These are phyloP conservation scores for Pseudoperonospora humuli DNA, from an alignment of 352 stramenopile genomes.

Conservation along the genomic window DNA sequence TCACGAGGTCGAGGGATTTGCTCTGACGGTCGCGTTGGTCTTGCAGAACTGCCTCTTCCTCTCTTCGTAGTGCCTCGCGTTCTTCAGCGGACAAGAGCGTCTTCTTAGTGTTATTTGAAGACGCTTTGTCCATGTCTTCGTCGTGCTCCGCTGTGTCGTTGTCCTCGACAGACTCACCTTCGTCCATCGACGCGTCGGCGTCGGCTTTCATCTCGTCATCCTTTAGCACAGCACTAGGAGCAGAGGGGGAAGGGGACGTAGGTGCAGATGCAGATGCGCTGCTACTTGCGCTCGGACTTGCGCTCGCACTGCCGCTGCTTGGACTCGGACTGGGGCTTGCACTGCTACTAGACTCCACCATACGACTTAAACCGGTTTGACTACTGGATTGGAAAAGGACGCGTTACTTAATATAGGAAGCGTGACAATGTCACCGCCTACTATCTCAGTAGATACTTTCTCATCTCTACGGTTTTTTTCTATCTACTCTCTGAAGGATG, in stretches of 20 bases:
- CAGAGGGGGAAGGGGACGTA: constrained; percentile 3
- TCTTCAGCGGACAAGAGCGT: constrained; percentile 49
- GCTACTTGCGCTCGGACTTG: constrained; percentile 19
- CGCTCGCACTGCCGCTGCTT: constrained; percentile 23
- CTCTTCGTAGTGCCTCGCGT: constrained; percentile 42
- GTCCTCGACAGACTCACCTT: constrained; percentile 8
- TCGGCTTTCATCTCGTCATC: constrained; percentile 4
- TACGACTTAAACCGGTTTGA: no score
- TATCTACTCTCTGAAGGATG: no score
- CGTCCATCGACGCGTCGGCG: constrained; percentile 15
- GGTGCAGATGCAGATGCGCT: constrained; percentile 7
- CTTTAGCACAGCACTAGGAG: background rate
- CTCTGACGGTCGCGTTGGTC: constrained; percentile 73
- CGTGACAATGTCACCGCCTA: no score
- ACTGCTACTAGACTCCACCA: constrained; percentile 14
- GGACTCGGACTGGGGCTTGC: constrained; percentile 24
- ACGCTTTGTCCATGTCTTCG: constrained; percentile 9
- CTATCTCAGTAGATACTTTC: no score
- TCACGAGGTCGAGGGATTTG: constrained; percentile 67
- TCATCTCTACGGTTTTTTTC: no score
- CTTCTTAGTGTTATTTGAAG: constrained; percentile 14
- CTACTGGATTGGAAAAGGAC: no score
- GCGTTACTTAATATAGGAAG: no score
- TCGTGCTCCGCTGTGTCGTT: no score
- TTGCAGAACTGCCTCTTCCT: constrained; percentile 62